These are phyloP conservation scores for Cystobasidium slooffiae DNA, from an alignment of 1,284 basidiomycete species.

Conservation along the genomic window DNA sequence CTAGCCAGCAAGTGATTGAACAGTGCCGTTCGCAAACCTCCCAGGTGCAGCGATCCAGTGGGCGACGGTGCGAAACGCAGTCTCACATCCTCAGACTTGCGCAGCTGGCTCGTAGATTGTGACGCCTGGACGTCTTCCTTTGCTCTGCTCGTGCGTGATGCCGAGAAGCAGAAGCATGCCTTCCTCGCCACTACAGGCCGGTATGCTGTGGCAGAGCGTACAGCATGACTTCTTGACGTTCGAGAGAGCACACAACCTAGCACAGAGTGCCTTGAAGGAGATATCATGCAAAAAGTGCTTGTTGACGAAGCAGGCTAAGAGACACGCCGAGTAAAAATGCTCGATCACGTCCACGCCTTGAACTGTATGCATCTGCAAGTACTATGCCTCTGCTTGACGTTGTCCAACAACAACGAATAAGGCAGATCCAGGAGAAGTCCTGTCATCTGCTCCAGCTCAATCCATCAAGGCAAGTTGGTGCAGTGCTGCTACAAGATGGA, in stretches of 20 bases:
- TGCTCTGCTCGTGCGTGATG: neutral
- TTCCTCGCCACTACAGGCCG: conserved; percentile 3
- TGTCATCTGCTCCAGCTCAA: too few relatives aligned
- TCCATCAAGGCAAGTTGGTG: too few relatives aligned
- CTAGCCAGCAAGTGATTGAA: conserved; percentile 88
- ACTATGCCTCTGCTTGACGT: neutral
- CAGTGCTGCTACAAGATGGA: too few relatives aligned
- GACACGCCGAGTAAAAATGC: neutral
- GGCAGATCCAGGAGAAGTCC: neutral
- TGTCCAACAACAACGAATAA: neutral
- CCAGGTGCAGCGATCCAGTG: conserved; percentile 90
- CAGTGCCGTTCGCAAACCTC: conserved; percentile 91
- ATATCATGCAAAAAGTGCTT: neutral
- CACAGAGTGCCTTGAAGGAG: neutral
- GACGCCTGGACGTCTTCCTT: neutral
- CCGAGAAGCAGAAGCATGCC: conserved; percentile 9
- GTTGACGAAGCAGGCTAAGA: neutral
- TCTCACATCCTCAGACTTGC: conserved; percentile 49
- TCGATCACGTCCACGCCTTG: neutral
- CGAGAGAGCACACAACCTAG: neutral
- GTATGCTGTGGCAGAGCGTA: neutral
- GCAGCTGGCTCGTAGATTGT: neutral
- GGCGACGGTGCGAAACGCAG: conserved; percentile 96
- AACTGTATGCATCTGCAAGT: neutral
- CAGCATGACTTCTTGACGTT: neutral